A percentile compares a stretch with the other conserved stretches of the same genome.
These are phyloP conservation scores for Austroboletus rostrupii DNA, from an alignment of 1,284 basidiomycete species.

Conservation along the genomic window DNA sequence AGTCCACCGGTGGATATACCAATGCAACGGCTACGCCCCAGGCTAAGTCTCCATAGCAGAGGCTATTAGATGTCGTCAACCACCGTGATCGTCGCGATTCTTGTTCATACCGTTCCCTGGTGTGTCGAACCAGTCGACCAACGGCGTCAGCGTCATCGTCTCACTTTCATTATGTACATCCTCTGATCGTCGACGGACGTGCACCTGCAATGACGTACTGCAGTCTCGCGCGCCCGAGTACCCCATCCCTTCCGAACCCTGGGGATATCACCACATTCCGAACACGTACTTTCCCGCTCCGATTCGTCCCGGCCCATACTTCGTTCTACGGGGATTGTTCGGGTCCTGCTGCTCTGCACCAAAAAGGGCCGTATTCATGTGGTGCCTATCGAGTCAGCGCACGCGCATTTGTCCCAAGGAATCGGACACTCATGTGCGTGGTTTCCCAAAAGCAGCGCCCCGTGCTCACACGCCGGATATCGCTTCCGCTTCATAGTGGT, in stretches of 20 bases:
- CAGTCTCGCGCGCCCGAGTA: background rate
- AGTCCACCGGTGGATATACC: no score
- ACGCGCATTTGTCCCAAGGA: background rate
- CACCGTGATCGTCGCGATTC: no score
- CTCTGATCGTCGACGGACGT: background rate
- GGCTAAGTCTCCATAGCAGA: background rate
- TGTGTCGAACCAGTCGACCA: background rate
- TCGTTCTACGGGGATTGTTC: no score
- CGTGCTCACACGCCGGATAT: background rate
- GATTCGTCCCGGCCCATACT: background rate
- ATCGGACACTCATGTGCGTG: background rate
- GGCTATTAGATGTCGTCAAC: no score
- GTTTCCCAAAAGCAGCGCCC: no score
- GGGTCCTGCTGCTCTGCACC: background rate
- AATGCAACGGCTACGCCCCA: background rate
- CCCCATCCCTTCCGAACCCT: background rate
- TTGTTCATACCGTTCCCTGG: no score
- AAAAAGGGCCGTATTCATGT: background rate
- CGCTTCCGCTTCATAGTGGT: background rate
- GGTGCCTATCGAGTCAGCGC: no score
- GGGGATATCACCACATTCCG: background rate
- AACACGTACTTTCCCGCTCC: background rate
- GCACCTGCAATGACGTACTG: background rate
- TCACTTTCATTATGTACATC: background rate
- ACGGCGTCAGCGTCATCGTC: background rate